Evolutionary conservation across 352 stramenopile species (phyloP).

Genomic region (Globisporangium emineosum): DNA sequence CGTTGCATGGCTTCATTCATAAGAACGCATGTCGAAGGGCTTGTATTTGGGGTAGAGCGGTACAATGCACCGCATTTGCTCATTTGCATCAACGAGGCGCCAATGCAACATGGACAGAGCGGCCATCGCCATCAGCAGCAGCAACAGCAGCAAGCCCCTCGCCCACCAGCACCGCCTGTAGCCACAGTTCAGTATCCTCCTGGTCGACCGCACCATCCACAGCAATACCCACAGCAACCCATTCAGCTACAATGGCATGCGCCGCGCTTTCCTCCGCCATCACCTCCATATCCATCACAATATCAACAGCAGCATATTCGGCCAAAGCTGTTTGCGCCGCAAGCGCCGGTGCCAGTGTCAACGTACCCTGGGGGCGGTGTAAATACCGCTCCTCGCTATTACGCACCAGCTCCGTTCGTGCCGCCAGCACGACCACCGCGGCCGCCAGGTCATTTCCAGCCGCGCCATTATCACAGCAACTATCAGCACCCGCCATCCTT

Average conservation of each 20-base stretch:
- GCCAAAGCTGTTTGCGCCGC: not conserved
- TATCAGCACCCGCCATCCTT: not conserved
- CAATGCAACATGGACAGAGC: constrained; percentile 2
- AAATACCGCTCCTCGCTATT: not conserved
- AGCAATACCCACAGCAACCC: not conserved
- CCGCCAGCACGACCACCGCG: not conserved
- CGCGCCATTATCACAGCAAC: not conserved
- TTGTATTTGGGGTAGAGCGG: constrained; percentile 2
- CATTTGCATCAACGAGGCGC: not conserved
- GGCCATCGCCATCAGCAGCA: not conserved
- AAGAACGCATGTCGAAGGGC: not conserved
- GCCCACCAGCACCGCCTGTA: not conserved
- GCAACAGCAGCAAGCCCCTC: not conserved
- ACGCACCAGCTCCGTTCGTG: not conserved
- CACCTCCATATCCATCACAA: not conserved
- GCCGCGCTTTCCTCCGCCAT: not conserved
- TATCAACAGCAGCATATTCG: not conserved
- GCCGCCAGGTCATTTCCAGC: constrained; percentile 1
- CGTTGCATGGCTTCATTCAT: not conserved
- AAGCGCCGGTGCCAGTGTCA: not conserved
- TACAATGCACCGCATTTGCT: not conserved
- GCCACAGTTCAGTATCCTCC: not conserved
- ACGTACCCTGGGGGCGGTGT: no score
- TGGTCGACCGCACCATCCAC: not conserved
- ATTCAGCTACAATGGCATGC: not conserved